A percentile compares a stretch with the other conserved stretches of the same genome.
These are phyloP conservation scores for Neurospora sp. DNA, from an alignment of 495 filamentous ascomycete species.

Conservation along the genomic window DNA sequence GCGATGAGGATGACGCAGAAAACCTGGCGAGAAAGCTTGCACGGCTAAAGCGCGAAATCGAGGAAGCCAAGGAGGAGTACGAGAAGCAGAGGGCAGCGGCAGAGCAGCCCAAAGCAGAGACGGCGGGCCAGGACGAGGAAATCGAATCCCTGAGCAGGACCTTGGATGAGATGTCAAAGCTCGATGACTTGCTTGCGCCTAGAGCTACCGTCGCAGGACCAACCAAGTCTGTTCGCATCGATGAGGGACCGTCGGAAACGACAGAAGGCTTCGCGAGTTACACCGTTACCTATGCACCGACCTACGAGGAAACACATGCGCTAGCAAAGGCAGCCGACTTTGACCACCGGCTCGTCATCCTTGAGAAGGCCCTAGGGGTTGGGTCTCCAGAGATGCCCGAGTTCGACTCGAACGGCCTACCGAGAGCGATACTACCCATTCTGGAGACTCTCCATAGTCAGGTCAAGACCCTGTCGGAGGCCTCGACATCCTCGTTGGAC, in stretches of 20 bases:
- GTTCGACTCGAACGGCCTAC: conserved; percentile 43
- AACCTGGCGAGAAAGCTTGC: conserved; percentile 67
- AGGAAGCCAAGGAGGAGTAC: conserved; percentile 65
- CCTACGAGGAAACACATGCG: conserved; percentile 51
- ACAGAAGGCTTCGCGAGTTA: conserved; percentile 29
- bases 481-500: conserved; percentile 60
- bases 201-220: conserved; percentile 18
- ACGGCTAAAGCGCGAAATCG: conserved; percentile 64
- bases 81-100: conserved; percentile 36
- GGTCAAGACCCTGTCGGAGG: conserved; percentile 51
- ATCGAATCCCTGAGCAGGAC: conserved; percentile 54
- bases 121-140: conserved; percentile 26
- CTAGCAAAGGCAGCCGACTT: conserved; percentile 80
- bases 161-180: conserved; percentile 46
- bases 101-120: conserved; percentile 16
- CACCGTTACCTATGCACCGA: conserved; percentile 45
- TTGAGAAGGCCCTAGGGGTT: conserved; percentile 78
- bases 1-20: conserved; percentile 52
- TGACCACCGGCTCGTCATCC: conserved; percentile 61
- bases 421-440: conserved; percentile 63
- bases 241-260: not conserved
- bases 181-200: conserved; percentile 19
- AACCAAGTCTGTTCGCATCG: conserved; percentile 4
- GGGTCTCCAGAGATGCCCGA: conserved; percentile 57
- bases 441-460: conserved; percentile 69